phyloP scores from a whole-genome alignment of 345 rosid species.

The Moringa oleifera region DNA sequence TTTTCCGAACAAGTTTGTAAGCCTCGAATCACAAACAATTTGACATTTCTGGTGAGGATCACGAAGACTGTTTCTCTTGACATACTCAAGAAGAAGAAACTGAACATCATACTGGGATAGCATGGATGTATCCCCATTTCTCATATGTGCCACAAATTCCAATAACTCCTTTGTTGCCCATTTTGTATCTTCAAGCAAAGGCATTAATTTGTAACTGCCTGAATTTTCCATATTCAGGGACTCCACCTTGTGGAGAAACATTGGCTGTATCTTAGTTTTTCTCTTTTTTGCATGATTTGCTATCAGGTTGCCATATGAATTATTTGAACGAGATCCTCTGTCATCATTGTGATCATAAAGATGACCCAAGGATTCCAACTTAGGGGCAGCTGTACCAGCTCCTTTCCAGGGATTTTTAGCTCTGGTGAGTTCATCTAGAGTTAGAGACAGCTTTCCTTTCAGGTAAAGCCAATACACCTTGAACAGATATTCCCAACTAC shows the following conservation, averaged over 20 bases:
- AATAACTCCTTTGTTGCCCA: conserved; percentile 92
- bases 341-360: conserved; percentile 25
- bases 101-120: conserved; percentile 65
- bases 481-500: conserved; percentile 98
- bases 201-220: conserved; percentile 20
- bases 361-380: conserved; percentile 24
- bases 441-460: conserved; percentile 68
- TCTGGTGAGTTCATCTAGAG: conserved; percentile 59
- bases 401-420: conserved; percentile 83
- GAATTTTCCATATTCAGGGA: conserved; percentile 17
- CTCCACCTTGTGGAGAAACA: conserved; percentile 25
- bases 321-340: conserved; percentile 24
- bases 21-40: conserved; percentile 72
- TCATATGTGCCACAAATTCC: conserved; percentile 76
- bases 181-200: conserved; percentile 26
- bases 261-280: conserved; percentile 34
- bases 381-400: conserved; percentile 27
- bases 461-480: conserved; percentile 79
- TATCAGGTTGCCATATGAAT: conserved; percentile 31
- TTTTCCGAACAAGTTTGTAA: conserved; percentile 63
- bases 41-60: conserved; percentile 68
- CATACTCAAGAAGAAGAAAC: conserved; percentile 65
- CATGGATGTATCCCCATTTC: conserved; percentile 58
- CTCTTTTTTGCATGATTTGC: conserved; percentile 46
- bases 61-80: conserved; percentile 58